Percentiles rank a stretch among this genome's conserved stretches.
These are phyloP conservation scores for Globisporangium megalacanthum DNA, from an alignment of 352 stramenopile species.

Conservation along the genomic window DNA sequence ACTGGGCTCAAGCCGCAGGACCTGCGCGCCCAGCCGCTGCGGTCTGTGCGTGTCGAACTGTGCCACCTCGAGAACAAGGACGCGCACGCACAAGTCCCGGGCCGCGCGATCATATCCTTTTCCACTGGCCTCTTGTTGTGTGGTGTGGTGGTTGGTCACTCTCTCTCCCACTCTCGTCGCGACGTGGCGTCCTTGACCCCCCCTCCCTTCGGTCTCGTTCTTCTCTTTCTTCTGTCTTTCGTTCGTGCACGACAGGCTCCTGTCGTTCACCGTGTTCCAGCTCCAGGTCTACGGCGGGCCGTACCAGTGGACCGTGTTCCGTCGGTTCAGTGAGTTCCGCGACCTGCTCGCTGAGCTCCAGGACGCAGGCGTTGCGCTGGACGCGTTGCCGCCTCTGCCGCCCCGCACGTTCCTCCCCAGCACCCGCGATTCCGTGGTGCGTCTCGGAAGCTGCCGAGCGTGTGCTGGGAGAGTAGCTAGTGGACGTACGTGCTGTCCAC, in stretches of 20 bases:
- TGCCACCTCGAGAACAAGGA: slow-evolving; percentile 87
- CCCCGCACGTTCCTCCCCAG: slow-evolving; percentile 71
- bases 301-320: slow-evolving; percentile 84
- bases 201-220: too few species aligned
- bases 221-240: slow-evolving; percentile 6
- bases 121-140: slow-evolving; percentile 2
- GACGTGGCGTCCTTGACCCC: slow-evolving; percentile 12
- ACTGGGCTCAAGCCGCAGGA: slow-evolving; percentile 66
- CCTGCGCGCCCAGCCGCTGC: slow-evolving; percentile 64
- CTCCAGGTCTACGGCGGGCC: slow-evolving; percentile 78
- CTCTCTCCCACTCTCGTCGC: not conserved
- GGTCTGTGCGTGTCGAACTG: slow-evolving; percentile 75
- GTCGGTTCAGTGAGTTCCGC: slow-evolving; percentile 82
- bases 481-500: not conserved
- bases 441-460: slow-evolving; percentile 7
- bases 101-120: slow-evolving; percentile 43
- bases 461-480: not conserved
- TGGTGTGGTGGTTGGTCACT: too few species aligned
- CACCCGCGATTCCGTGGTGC: slow-evolving; percentile 49
- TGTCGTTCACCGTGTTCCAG: slow-evolving; percentile 83
- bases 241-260: slow-evolving; percentile 41
- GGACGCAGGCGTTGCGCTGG: slow-evolving; percentile 34
- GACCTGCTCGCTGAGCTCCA: slow-evolving; percentile 46
- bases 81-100: slow-evolving; percentile 71
- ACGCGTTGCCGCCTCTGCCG: slow-evolving; percentile 57